These are phyloP conservation scores for Colletotrichum sojae DNA, from an alignment of 2,329 filamentous ascomycete genomes.

Conservation along the genomic window DNA sequence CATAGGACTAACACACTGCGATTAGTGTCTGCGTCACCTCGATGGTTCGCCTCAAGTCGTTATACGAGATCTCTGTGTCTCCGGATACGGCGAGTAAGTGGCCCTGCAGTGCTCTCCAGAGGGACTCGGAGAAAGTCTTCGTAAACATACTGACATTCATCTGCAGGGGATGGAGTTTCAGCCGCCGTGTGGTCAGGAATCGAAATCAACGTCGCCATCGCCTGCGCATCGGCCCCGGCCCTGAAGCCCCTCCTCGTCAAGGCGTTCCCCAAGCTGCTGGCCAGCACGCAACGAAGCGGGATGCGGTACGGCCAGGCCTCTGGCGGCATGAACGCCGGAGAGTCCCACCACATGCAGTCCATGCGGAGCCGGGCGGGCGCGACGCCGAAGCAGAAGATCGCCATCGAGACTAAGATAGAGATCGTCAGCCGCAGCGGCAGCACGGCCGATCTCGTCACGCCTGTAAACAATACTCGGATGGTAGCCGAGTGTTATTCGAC, in stretches of 20 bases:
- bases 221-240: conserved; percentile 52
- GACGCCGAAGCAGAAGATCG: conserved; percentile 1
- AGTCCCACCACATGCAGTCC: conserved; percentile 23
- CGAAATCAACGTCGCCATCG: conserved; percentile 52
- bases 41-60: conserved; percentile 43
- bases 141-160: too few relatives aligned
- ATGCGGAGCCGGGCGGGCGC: conserved; percentile 1
- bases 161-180: conserved; percentile 2
- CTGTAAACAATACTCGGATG: neutral
- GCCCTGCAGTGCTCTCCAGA: too few relatives aligned
- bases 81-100: conserved; percentile 12
- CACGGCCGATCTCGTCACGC: neutral
- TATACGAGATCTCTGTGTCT: conserved; percentile 40
- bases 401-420: conserved; percentile 17
- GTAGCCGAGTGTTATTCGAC: conserved; percentile 1
- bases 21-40: conserved; percentile 41
- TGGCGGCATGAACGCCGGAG: conserved; percentile 1
- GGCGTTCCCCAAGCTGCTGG: conserved; percentile 41
- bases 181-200: conserved; percentile 47
- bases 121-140: too few relatives aligned
- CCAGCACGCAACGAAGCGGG: conserved; percentile 14
- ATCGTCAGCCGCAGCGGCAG: neutral
- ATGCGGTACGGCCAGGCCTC: conserved; percentile 1
- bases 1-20: neutral
- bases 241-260: conserved; percentile 51